Evolutionary conservation across 2,329 filamentous ascomycete species (phyloP).

Genomic region (Fusarium ramigenum): DNA sequence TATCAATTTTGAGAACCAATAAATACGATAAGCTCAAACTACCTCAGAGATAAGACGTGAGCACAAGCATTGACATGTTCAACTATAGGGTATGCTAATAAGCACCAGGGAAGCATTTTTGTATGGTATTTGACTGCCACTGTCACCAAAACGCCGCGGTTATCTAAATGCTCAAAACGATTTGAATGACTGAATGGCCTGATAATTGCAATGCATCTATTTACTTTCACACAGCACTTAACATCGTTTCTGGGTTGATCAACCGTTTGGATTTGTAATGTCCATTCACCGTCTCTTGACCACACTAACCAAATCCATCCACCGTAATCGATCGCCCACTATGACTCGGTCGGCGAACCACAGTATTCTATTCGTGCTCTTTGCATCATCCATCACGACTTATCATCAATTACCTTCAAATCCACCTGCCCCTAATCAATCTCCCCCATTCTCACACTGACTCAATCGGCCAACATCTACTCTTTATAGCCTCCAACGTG

Average conservation of each 20-base stretch:
- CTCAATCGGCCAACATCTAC: constrained; percentile 15
- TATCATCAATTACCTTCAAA: constrained; percentile 1
- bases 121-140: neutral
- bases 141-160: neutral
- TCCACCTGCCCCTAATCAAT: neutral
- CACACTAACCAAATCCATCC: constrained; percentile 20
- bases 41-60: neutral
- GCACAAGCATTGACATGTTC: neutral
- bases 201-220: neutral
- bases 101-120: too few relatives aligned
- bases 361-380: constrained; percentile 29
- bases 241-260: neutral
- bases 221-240: neutral
- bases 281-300: neutral
- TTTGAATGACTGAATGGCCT: neutral
- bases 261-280: constrained; percentile 15
- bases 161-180: neutral
- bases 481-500: constrained; percentile 11
- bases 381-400: constrained; percentile 38
- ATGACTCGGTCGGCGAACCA: constrained; percentile 36
- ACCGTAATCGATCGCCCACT: constrained; percentile 11
- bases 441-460: constrained; percentile 13
- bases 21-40: neutral
- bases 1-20: neutral
- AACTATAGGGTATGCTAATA: neutral